Evolutionary conservation across 371 early-diverging fungal genomes (phyloP).

Genomic region (Actinomucor elegans): DNA sequence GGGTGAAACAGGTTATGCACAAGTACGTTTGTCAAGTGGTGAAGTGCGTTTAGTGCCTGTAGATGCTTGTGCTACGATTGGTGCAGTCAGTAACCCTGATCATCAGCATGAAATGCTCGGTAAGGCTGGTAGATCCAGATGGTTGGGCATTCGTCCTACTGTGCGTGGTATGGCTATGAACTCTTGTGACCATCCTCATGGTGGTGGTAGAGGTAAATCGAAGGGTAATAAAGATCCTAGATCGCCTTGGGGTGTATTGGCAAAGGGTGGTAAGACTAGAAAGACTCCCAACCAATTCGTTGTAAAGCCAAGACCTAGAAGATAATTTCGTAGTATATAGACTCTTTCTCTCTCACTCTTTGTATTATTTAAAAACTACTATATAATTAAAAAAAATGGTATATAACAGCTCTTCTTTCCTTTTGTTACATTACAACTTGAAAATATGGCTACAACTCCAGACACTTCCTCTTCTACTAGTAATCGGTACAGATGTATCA

Average conservation of each 20-base stretch:
- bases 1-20: constrained; percentile 78
- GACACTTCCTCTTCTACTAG: no score
- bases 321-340: constrained; percentile 38
- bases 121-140: constrained; percentile 88
- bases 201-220: constrained; percentile 97
- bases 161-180: constrained; percentile 99
- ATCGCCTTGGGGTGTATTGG: constrained; percentile 94
- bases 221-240: constrained; percentile 92
- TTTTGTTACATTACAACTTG: background rate
- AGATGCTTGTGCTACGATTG: constrained; percentile 90
- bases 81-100: constrained; percentile 89
- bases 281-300: constrained; percentile 74
- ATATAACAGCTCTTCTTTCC: background rate
- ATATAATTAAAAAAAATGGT: constrained; percentile 6
- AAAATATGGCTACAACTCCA: no score
- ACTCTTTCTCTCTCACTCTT: background rate
- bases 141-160: constrained; percentile 89
- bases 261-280: constrained; percentile 96
- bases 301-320: constrained; percentile 75
- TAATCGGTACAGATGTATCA: no score
- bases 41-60: constrained; percentile 91
- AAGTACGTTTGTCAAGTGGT: constrained; percentile 84
- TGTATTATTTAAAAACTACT: constrained; percentile 5
- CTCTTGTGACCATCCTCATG: constrained; percentile 98
- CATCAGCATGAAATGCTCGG: constrained; percentile 90